phyloP scores from a whole-genome alignment of 2,329 filamentous ascomycete species.

The Colletotrichum eremochloae region DNA sequence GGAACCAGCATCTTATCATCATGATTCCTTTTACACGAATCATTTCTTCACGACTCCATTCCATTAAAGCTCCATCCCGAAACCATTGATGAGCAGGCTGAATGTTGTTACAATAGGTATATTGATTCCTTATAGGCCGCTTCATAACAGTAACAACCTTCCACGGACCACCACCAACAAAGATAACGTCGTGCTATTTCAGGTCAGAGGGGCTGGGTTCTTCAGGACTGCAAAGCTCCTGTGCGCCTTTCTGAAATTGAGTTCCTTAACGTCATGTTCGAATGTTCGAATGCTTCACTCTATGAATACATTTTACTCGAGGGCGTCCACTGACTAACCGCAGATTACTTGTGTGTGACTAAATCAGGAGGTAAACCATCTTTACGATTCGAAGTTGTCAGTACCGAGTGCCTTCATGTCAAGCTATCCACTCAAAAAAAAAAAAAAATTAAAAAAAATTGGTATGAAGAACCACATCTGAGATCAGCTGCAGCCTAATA shows the following conservation, averaged over 20 bases:
- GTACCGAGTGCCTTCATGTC: background rate
- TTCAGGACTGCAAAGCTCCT: background rate
- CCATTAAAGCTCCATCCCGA: too few species aligned
- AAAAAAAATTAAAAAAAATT: too few species aligned
- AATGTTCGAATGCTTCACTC: background rate
- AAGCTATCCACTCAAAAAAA: background rate
- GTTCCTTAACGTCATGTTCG: background rate
- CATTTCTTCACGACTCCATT: too few species aligned
- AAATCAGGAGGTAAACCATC: background rate
- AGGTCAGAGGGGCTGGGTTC: background rate
- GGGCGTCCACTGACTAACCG: background rate
- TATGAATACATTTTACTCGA: background rate
- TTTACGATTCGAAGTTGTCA: background rate
- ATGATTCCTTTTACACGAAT: too few species aligned
- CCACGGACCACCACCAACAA: conserved; percentile 63
- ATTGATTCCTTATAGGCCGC: too few species aligned
- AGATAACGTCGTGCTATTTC: background rate
- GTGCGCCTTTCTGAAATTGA: background rate
- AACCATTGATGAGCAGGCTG: too few species aligned
- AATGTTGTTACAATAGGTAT: too few species aligned
- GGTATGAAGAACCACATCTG: background rate
- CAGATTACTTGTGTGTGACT: background rate
- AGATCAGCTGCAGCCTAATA: too few species aligned
- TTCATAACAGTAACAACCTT: background rate
- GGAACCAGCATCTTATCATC: background rate